Conservation (phyloP, 2,329 filamentous ascomycete species). For the Mycogone perniciosa region DNA sequence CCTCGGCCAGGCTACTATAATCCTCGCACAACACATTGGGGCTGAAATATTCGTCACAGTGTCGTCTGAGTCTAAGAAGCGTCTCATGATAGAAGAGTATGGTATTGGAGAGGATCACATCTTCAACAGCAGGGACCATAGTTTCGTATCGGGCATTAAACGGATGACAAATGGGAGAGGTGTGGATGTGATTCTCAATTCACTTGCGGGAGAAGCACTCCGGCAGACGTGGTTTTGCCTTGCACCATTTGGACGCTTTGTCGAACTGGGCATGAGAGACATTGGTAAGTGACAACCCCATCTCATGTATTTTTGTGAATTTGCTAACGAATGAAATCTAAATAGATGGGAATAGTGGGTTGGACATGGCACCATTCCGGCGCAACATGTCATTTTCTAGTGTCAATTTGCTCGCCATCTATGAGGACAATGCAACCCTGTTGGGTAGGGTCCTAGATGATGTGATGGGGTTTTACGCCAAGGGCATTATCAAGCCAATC, state of each 20-base stretch:
- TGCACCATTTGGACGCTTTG: constrained; percentile 27
- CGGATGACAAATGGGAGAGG: constrained; percentile 22
- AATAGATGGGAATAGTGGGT: constrained; percentile 5
- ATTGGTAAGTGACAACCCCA: constrained; percentile 14
- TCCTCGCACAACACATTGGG: constrained; percentile 17
- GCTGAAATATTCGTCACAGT: constrained; percentile 27
- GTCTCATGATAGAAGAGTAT: constrained; percentile 20
- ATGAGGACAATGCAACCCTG: neutral
- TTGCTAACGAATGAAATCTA: neutral
- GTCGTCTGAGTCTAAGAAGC: constrained; percentile 21
- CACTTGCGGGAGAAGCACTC: constrained; percentile 28
- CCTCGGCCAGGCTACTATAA: constrained; percentile 24
- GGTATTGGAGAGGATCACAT: constrained; percentile 26
- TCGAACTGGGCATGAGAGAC: constrained; percentile 29
- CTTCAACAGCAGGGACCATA: constrained; percentile 24
- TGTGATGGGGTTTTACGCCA: neutral
- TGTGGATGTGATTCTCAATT: constrained; percentile 32
- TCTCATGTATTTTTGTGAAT: neutral
- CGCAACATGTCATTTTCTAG: neutral
- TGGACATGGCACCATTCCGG: constrained; percentile 8
- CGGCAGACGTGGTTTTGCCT: constrained; percentile 29
- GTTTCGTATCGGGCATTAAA: constrained; percentile 24
- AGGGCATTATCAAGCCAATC: constrained; percentile 16
- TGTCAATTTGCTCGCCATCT: constrained; percentile 12
- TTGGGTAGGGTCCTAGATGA: neutral